Evolutionary conservation across 371 early-diverging fungal species (phyloP).

Genomic region (Lichtheimia hyalospora): DNA sequence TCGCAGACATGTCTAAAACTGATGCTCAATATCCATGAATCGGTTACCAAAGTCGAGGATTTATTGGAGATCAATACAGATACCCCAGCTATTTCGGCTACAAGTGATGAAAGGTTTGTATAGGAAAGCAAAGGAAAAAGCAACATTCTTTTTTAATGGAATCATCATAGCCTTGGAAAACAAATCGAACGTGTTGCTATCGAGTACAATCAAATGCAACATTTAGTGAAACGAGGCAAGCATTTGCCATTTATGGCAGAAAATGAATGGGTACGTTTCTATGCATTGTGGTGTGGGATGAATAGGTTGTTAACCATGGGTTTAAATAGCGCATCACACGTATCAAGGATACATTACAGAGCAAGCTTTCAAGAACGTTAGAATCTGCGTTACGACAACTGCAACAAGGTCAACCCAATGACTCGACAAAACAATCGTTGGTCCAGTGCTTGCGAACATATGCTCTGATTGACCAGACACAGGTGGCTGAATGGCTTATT

Average conservation of each 20-base stretch:
- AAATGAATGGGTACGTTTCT: slow-evolving; percentile 70
- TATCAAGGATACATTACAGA: slow-evolving; percentile 72
- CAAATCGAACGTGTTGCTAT: slow-evolving; percentile 85
- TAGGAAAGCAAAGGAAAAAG: background rate
- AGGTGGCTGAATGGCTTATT: slow-evolving; percentile 70
- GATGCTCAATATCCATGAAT: slow-evolving; percentile 71
- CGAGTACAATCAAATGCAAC: slow-evolving; percentile 85
- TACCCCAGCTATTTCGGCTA: slow-evolving; percentile 1
- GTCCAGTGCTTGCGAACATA: slow-evolving; percentile 73
- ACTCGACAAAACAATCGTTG: slow-evolving; percentile 54
- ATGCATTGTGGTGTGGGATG: background rate
- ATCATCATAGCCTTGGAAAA: slow-evolving; percentile 41
- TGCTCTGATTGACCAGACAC: slow-evolving; percentile 72
- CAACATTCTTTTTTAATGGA: background rate
- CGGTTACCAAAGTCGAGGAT: slow-evolving; percentile 75
- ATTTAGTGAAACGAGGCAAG: slow-evolving; percentile 69
- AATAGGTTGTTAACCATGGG: background rate
- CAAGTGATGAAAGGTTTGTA: background rate
- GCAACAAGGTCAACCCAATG: slow-evolving; percentile 30
- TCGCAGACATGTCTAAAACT: slow-evolving; percentile 61
- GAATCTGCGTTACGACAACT: slow-evolving; percentile 50
- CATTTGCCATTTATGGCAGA: slow-evolving; percentile 70
- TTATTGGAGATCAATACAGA: slow-evolving; percentile 60
- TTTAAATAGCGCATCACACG: slow-evolving; percentile 63
- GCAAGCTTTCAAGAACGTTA: slow-evolving; percentile 52